Evolutionary conservation across 192 early-diverging fungal species (phyloP), one percentile per base, ranked within the genome.

Genomic region (Coemansia sp.): DNA sequence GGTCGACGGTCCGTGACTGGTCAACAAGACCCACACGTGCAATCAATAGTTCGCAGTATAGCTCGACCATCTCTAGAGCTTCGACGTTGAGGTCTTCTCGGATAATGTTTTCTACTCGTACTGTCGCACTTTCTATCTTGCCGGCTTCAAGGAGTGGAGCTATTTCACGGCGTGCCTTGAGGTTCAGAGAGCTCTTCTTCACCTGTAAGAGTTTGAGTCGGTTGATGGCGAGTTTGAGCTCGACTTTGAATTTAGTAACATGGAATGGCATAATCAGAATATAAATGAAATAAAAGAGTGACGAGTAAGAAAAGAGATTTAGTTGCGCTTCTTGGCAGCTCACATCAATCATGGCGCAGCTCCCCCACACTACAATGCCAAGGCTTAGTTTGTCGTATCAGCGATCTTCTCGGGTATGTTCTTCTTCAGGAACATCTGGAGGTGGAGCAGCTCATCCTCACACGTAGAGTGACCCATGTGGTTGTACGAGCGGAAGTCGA

Each of bases 11-110:
- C 89, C 88, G 92, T 74, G 91, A 85, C 73, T 90, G 88, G 71
- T 97, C 95, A 20, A 99, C 55, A 42, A 99, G 76, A 1, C 93
- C 96, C 70, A 93, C 94, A 13, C 97, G 89, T 7, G 97, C 93
- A 40, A 91, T 67, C 18, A 99, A 77, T 27, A 96, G 77, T 69
- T 99, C 96, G 67, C 93, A 95, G 70, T 93, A 95, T 24, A 97
- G 89, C 74, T 97, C 94, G 42, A 98, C 80, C 41, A 97, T 93
- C 76, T 99, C 97, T 84, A 98, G 77, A 2, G 94, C 97, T 76
- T 99, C 97, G n/a, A 91, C 87, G 63, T 87, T 86, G 60, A 93
- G 91, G 85, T 99, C 97, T 66, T 98, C 96, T 18, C 96, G 90
- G 64, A 99, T 99, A 59, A 99, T 94, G 73, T 91, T 87, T 66